Evolutionary conservation across 2,329 filamentous ascomycete species (phyloP), one percentile per base, ranked within the genome.

Genomic region (Microdochium paspali): DNA sequence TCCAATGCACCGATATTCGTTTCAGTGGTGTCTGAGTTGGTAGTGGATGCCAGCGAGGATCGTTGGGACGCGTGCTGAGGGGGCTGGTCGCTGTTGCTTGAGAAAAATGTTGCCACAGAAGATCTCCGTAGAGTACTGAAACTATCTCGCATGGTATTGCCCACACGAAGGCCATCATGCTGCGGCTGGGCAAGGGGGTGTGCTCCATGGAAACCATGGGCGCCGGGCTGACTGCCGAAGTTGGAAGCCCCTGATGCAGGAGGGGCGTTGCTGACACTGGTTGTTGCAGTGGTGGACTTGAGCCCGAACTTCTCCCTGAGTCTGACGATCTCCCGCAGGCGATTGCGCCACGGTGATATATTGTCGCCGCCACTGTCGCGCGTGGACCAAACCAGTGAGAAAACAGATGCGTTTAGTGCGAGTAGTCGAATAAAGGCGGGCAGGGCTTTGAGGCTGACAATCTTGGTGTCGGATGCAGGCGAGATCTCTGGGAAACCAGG

Each of bases 401-500:
- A 96, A 9, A 97, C 88, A 13, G 88, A 94, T 0, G 93, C 90
- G 60, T 96, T 97, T 52, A 98, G 78, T 1, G 91, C 89, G 18
- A 97, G 73, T 44, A 95, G 82, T 31, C 93, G 83, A 46, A 96
- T 87, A 61, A 96, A 94, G 10, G 82, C 78, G 0, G 90, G 87
- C 9, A 98, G 73, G 12, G 88, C 88, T 55, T 81, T 83, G 26
- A 91, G 78, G 15, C 85, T 90, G 49, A 98, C 79, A 57, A 97
- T 85, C 64, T 97, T 97, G 9, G 87, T 84, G 53, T 91, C 86
- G 0, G 88, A 85, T 0, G 90, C 90, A 0, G 91, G 87, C 0
- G 90, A 96, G 46, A 97, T 87, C 56, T 91, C 86, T 0, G 93
- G 93, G 58, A 97, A 95, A 0, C 87, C 90, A 0, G 85, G 82